Evolutionary conservation across 192 early-diverging fungal genomes (phyloP).

Genomic region (Backusella parvicylindrica): DNA sequence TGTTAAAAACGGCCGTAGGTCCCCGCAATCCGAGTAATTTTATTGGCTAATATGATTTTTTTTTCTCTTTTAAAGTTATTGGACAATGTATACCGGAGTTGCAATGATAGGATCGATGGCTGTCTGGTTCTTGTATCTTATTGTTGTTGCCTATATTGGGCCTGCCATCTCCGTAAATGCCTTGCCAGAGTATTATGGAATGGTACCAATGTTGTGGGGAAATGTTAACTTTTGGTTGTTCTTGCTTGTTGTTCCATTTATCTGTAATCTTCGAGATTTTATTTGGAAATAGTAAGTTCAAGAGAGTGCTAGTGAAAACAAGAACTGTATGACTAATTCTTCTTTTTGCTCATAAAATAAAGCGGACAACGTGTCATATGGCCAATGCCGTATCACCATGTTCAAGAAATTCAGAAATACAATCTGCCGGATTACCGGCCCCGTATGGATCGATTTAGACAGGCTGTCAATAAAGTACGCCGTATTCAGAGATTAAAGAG

Average conservation of each 20-base stretch:
- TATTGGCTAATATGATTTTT: not conserved
- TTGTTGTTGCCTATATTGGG: slow-evolving; percentile 70
- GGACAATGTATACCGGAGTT: slow-evolving; percentile 91
- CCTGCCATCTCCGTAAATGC: slow-evolving; percentile 60
- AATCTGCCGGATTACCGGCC: slow-evolving; percentile 98
- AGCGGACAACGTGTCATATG: slow-evolving; percentile 72
- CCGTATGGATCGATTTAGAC: slow-evolving; percentile 95
- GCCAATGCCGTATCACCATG: slow-evolving; percentile 87
- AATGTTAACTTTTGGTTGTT: slow-evolving; percentile 86
- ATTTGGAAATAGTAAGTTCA: slow-evolving; percentile 92
- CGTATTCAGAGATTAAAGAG: slow-evolving; percentile 87
- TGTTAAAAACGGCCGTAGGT: not conserved
- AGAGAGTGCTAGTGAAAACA: not conserved
- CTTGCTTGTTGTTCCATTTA: slow-evolving; percentile 76
- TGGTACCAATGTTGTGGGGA: slow-evolving; percentile 61
- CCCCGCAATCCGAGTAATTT: slow-evolving; percentile 10
- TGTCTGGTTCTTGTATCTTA: slow-evolving; percentile 86
- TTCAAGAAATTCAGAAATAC: slow-evolving; percentile 99
- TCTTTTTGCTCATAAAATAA: not conserved
- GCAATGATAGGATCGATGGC: slow-evolving; percentile 87
- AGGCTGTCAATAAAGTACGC: slow-evolving; percentile 96
- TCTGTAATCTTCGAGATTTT: slow-evolving; percentile 86
- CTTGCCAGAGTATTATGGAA: slow-evolving; percentile 72
- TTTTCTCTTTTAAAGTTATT: slow-evolving; percentile 52
- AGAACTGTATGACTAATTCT: not conserved